Base-by-base conservation (phyloP, 257 asterid species). In the Oldenlandia corymbosa region DNA sequence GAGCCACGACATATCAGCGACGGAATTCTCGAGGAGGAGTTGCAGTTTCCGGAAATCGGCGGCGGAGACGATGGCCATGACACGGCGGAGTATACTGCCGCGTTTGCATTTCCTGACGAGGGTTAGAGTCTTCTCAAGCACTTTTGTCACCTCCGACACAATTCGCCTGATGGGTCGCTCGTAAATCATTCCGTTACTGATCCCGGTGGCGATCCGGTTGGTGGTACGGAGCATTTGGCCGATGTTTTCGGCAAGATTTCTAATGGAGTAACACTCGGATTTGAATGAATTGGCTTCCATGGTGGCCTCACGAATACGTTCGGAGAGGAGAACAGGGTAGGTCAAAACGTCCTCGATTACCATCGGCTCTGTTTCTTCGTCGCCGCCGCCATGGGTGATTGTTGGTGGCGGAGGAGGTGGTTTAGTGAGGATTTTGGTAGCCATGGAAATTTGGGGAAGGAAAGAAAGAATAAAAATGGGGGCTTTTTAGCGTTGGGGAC, bases 131-230 rank as follows among this genome's bases (percentile, higher is more conserved):
- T 79, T 78, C 24, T 83, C 91, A 12, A 90, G 81, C 45, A 79
- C 80, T 23, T 74, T 80, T 20, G 83, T 72, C 1, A 76, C 87
- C 28, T 90, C 95, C 10, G 76, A 61, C 5, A 75, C 81, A 59
- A 90, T 81, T 16, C 94, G 80, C 52, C 91, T 80, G 51, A 87
- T 77, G 57, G 97, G 91, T 51, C 94, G 81, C 65, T 90, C 95
- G 78, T 90, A 90, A 68, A 87, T 72, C 24, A 78, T 31, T 32
- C 73, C 74, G 21, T 60, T 36, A 27, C 82, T 41, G 46, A 82
- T 43, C 5, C 87, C 75, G 18, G 86, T 69, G 10, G 81, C 81
- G 54, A 81, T 68, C 37, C 91, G 89, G 28, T 67, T 95, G 57
- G 81, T 83, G 69, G 86, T 55, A 70, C 91, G 91, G 68, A 90